These are phyloP conservation scores for Rhizophora apiculata DNA, from an alignment of 345 rosid genomes.

Conservation along the genomic window DNA sequence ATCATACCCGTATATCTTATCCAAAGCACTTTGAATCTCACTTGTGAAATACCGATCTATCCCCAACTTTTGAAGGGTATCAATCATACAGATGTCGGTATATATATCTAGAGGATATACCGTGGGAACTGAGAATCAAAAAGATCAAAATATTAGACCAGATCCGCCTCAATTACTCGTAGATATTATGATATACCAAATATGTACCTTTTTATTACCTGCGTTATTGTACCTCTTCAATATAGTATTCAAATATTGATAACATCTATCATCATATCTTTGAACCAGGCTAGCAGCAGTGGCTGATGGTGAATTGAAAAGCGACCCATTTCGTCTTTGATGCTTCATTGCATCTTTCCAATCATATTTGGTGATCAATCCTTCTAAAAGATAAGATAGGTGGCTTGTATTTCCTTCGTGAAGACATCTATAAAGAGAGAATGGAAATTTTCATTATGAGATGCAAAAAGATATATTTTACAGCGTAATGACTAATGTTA, in stretches of 20 bases:
- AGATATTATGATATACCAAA: background rate
- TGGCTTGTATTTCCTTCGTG: background rate
- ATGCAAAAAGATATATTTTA: background rate
- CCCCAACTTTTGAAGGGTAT: conserved; percentile 9
- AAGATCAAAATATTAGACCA: background rate
- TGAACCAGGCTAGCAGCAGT: conserved; percentile 16
- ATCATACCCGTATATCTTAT: conserved; percentile 3
- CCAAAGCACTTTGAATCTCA: background rate
- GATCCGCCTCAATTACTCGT: background rate
- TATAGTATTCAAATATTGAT: conserved; percentile 3
- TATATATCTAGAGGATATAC: conserved; percentile 10
- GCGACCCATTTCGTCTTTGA: conserved; percentile 14
- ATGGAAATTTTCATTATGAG: background rate
- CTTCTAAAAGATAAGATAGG: conserved; percentile 14
- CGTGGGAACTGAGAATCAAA: conserved; percentile 9
- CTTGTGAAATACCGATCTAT: conserved; percentile 13
- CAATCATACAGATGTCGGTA: conserved; percentile 8
- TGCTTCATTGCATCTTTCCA: conserved; percentile 14
- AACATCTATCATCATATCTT: conserved; percentile 2
- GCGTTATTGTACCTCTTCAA: background rate
- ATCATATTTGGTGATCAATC: background rate
- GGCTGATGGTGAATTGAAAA: conserved; percentile 17
- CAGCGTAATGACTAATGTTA: no score
- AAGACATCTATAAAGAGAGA: background rate
- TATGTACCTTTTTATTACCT: background rate